Conservation (phyloP, 352 stramenopile species). For the Peronospora tabacina region DNA sequence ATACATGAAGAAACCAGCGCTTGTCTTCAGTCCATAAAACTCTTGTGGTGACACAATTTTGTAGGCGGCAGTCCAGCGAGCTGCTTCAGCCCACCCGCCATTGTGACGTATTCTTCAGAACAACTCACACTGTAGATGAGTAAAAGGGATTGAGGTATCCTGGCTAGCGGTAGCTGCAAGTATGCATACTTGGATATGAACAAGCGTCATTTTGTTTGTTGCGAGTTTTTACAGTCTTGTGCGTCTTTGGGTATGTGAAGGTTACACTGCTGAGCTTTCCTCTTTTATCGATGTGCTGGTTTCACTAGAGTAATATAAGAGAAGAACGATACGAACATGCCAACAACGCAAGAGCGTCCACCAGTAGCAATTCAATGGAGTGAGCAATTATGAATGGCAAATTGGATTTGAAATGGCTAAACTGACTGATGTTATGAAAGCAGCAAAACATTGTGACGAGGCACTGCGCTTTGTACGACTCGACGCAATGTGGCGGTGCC, state of each 20-base stretch:
- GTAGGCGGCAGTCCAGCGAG: not conserved
- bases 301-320: slow-evolving; percentile 1
- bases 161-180: slow-evolving; percentile 7
- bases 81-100: not conserved
- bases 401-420: slow-evolving; percentile 26
- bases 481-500: slow-evolving; percentile 17
- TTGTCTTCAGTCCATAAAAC: not conserved
- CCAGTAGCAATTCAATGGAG: not conserved
- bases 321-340: slow-evolving; percentile 13
- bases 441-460: slow-evolving; percentile 23
- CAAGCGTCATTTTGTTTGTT: slow-evolving; percentile 6
- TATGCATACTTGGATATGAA: slow-evolving; percentile 12
- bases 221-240: not conserved
- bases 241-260: not conserved
- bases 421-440: slow-evolving; percentile 34
- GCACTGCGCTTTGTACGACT: slow-evolving; percentile 7
- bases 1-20: slow-evolving; percentile 1
- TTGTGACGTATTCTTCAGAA: slow-evolving; percentile 7
- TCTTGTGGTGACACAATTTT: slow-evolving; percentile 1
- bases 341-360: not conserved
- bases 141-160: slow-evolving; percentile 12
- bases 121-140: slow-evolving; percentile 11
- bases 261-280: slow-evolving; percentile 3
- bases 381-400: slow-evolving; percentile 12
- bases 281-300: slow-evolving; percentile 8